Percentiles rank a stretch among this genome's conserved stretches.
phyloP scores from a whole-genome alignment of 495 filamentous ascomycete species.

The Penicillium waksmanii region DNA sequence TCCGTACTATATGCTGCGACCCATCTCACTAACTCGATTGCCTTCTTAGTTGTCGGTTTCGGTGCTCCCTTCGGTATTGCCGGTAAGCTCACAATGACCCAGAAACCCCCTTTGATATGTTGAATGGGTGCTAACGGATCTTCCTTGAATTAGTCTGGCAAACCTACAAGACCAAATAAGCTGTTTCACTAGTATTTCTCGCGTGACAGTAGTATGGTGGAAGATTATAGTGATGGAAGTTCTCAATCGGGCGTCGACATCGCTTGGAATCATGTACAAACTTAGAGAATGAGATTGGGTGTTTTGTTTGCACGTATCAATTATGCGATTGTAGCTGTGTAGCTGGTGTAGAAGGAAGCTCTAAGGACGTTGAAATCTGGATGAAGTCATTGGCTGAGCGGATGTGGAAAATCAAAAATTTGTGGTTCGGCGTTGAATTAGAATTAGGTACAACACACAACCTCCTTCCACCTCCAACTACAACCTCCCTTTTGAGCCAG shows the following conservation, averaged over 20 bases:
- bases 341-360: conserved; percentile 23
- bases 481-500: background rate
- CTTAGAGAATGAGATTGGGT: conserved; percentile 42
- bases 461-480: conserved; percentile 3
- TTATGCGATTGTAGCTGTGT: conserved; percentile 28
- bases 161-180: conserved; percentile 69
- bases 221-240: conserved; percentile 24
- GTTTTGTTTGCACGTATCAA: conserved; percentile 23
- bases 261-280: conserved; percentile 48
- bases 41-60: conserved; percentile 68
- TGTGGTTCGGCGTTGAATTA: conserved; percentile 40
- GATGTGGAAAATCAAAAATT: conserved; percentile 49
- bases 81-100: conserved; percentile 57
- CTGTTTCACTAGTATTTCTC: conserved; percentile 22
- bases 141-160: conserved; percentile 75
- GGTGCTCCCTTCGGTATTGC: conserved; percentile 79
- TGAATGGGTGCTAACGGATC: conserved; percentile 28
- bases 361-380: conserved; percentile 41
- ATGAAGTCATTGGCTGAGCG: conserved; percentile 57
- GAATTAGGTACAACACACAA: conserved; percentile 21
- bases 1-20: background rate
- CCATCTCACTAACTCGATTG: conserved; percentile 32
- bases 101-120: background rate
- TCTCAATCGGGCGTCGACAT: conserved; percentile 29
- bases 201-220: conserved; percentile 26